Evolutionary conservation across 78 protist genomes (phyloP), one percentile per base, ranked within the genome.

Genomic region (Bigelowiella natans): DNA sequence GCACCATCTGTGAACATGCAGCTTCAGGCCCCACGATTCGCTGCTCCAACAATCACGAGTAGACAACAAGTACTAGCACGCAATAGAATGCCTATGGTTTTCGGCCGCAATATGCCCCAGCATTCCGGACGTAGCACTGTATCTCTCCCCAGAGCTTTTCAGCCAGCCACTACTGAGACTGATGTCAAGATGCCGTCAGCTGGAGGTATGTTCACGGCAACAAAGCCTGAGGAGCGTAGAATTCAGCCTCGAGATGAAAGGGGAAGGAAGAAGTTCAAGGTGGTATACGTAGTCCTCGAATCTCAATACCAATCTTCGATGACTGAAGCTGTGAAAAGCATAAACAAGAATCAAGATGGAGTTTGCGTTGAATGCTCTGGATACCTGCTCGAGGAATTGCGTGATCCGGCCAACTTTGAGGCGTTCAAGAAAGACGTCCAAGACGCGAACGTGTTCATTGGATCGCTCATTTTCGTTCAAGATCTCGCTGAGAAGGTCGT

Each of bases 401-500:
- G 93, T 85, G 88, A 91, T 87, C 83, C 85, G 36, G 82, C 0
- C n/a, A 91, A 88, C 90, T 88, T 29, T n/a, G 86, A 91, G 39
- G 90, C 36, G 39, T 91, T 91, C 93, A 85, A 86, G 90, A 3
- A n/a, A 26, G 90, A 91, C 38, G 88, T 91, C 1, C 88, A 39
- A 18, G 83, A 73, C 18, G 93, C 93, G 29, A 86, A 91, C 87
- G 73, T 91, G 38, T 91, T 91, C 90, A 91, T 91, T 31, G 93
- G 93, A 83, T 91, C 93, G 36, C 90, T 91, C 90, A 91, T 91
- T 73, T 91, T 91, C 87, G 90, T 91, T 34, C 90, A 90, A 87
- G 89, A 91, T 83, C 90, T 91, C 38, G 93, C 93, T 2, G 93
- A 91, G 85, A 91, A 91, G 93, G 90, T 91, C 29, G 93, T 91